Conservation (phyloP, 1,139 yeast species). For the Yamadazyma sp. region DNA sequence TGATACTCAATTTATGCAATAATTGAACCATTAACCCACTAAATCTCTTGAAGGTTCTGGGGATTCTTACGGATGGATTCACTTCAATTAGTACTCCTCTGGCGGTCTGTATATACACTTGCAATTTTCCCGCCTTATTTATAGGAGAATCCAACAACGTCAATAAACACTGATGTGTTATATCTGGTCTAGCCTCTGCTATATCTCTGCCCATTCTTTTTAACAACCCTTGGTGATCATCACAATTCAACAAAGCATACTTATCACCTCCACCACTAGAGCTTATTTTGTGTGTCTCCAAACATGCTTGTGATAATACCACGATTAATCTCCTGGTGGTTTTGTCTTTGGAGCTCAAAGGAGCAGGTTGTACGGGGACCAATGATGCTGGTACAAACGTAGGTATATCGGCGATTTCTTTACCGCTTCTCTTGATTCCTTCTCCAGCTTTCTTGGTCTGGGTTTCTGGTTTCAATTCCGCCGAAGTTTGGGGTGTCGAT, state of each 20-base stretch:
- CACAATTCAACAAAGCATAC: conserved; percentile 91
- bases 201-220: conserved; percentile 97
- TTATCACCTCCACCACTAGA: conserved; percentile 85
- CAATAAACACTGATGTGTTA: conserved; percentile 91
- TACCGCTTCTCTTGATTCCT: conserved; percentile 7
- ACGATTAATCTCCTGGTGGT: conserved; percentile 82
- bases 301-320: conserved; percentile 90
- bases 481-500: neutral
- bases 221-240: conserved; percentile 94
- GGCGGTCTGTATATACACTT: conserved; percentile 94
- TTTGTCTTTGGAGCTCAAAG: conserved; percentile 82
- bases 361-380: conserved; percentile 81
- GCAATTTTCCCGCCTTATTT: conserved; percentile 94
- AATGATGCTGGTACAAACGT: conserved; percentile 64
- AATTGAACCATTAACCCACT: conserved; percentile 97
- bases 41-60: conserved; percentile 95
- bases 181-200: conserved; percentile 97
- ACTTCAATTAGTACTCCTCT: conserved; percentile 93
- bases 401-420: conserved; percentile 14
- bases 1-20: conserved; percentile 84
- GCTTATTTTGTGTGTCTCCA: conserved; percentile 88
- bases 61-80: conserved; percentile 94
- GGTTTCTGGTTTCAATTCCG: neutral
- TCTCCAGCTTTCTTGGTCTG: conserved; percentile 2
- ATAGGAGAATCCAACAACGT: conserved; percentile 94